Evolutionary conservation across 1,139 yeast species (phyloP).

Genomic region (Yamadazyma sp.): DNA sequence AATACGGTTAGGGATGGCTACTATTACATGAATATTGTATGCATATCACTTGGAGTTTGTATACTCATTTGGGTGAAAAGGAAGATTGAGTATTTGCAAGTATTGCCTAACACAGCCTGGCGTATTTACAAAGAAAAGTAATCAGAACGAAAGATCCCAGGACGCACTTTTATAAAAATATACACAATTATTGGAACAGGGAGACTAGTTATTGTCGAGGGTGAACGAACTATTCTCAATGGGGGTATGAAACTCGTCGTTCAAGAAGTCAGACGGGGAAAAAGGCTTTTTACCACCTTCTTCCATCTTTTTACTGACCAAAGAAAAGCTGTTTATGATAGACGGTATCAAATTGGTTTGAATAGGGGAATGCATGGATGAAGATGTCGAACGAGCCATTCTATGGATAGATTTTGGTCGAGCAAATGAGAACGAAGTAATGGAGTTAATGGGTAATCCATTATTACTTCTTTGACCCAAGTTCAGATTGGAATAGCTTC

Average conservation of each 20-base stretch:
- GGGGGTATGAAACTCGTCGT: slow-evolving; percentile 28
- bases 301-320: slow-evolving; percentile 37
- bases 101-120: slow-evolving; percentile 69
- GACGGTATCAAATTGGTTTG: slow-evolving; percentile 44
- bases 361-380: slow-evolving; percentile 17
- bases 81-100: slow-evolving; percentile 58
- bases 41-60: slow-evolving; percentile 66
- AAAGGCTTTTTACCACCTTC: slow-evolving; percentile 38
- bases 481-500: slow-evolving; percentile 8
- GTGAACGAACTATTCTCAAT: slow-evolving; percentile 17
- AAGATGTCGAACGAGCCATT: slow-evolving; percentile 10
- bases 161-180: not conserved
- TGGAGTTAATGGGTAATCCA: not conserved
- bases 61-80: slow-evolving; percentile 70
- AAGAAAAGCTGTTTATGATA: slow-evolving; percentile 41
- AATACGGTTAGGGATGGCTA: slow-evolving; percentile 72
- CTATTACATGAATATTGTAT: slow-evolving; percentile 70
- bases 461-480: slow-evolving; percentile 1
- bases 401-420: slow-evolving; percentile 7
- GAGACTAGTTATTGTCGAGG: slow-evolving; percentile 6
- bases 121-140: slow-evolving; percentile 38
- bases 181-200: not conserved
- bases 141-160: not conserved
- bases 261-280: slow-evolving; percentile 43
- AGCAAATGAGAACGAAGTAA: slow-evolving; percentile 4